Conservation (phyloP, 2,329 filamentous ascomycete species). For the Fusarium solani-melongenae region DNA sequence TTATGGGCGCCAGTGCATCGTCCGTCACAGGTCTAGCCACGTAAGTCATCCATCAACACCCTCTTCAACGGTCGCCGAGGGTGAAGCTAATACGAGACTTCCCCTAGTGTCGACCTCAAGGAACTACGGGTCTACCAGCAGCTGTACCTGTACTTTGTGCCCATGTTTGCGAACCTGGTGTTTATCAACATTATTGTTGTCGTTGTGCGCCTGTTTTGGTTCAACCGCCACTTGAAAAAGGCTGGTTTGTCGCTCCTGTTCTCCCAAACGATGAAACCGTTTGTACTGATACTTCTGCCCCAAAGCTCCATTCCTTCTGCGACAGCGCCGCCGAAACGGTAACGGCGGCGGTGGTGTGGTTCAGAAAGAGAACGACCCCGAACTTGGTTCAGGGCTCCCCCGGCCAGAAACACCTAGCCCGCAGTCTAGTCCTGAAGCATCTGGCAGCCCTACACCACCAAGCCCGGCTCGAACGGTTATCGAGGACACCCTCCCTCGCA, state of each 20-base stretch:
- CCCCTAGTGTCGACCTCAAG: constrained; percentile 60
- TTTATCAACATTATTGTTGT: constrained; percentile 63
- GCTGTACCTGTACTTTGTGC: constrained; percentile 61
- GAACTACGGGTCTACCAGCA: constrained; percentile 62
- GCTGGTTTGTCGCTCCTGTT: constrained; percentile 43
- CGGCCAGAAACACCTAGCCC: neutral
- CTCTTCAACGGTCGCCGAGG: neutral
- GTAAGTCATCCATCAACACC: constrained; percentile 44
- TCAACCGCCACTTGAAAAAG: constrained; percentile 56
- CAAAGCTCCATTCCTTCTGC: constrained; percentile 31
- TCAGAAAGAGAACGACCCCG: constrained; percentile 18
- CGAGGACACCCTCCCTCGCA: constrained; percentile 15
- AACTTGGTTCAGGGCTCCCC: constrained; percentile 6
- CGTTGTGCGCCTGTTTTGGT: constrained; percentile 60
- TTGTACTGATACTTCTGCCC: neutral
- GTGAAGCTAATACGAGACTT: constrained; percentile 9
- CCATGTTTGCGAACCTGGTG: constrained; percentile 59
- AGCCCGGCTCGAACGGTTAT: neutral
- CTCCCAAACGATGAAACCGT: neutral
- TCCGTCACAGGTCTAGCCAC: constrained; percentile 64
- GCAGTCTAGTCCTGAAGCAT: neutral
- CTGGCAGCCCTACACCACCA: neutral
- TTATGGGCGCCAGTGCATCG: constrained; percentile 60
- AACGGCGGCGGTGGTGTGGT: neutral
- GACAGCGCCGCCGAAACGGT: constrained; percentile 1